Evolutionary conservation across 1,284 basidiomycete species (phyloP), one percentile per base, ranked within the genome.

Genomic region (Ustilago lituana): DNA sequence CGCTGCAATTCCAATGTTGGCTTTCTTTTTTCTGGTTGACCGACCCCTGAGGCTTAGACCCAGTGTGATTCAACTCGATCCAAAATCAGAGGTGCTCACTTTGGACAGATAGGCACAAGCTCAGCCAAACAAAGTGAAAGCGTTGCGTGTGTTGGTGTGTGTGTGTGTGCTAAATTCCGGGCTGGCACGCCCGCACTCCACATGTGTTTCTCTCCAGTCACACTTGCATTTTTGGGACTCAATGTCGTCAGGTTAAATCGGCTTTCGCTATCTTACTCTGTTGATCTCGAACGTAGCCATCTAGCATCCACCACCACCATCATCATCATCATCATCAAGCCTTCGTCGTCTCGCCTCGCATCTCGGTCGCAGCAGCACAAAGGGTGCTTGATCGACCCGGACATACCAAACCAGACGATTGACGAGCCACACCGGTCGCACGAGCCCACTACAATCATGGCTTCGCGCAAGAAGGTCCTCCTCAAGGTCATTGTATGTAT

Each of bases 381-480:
- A n/a, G n/a, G n/a, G n/a, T n/a, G n/a, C n/a, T n/a, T n/a, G n/a
- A n/a, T n/a, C n/a, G n/a, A n/a, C n/a, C n/a, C n/a, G n/a, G n/a
- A n/a, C n/a, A n/a, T n/a, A n/a, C n/a, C n/a, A n/a, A n/a, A n/a
- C n/a, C n/a, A n/a, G n/a, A n/a, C n/a, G n/a, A n/a, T n/a, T n/a
- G n/a, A n/a, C n/a, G n/a, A n/a, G n/a, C n/a, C n/a, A n/a, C n/a
- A n/a, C n/a, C n/a, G 12, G 19, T 33, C 44, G 29, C 32, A 35
- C 11, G 10, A 46, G 3, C 7, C 24, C 10, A 15, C 26, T 12
- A 29, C 36, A 31, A 63, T 24, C 48, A 87, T 87, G 86, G 84
- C 86, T n/a, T 84, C 85, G 7, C 79, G 86, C 40, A 86, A 87
- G 80, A 87, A 87, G 83, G 94, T 97, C 78, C 87, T 98, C 56